phyloP scores from a whole-genome alignment of 257 asterid genomes.

The Scutellaria baicalensis region DNA sequence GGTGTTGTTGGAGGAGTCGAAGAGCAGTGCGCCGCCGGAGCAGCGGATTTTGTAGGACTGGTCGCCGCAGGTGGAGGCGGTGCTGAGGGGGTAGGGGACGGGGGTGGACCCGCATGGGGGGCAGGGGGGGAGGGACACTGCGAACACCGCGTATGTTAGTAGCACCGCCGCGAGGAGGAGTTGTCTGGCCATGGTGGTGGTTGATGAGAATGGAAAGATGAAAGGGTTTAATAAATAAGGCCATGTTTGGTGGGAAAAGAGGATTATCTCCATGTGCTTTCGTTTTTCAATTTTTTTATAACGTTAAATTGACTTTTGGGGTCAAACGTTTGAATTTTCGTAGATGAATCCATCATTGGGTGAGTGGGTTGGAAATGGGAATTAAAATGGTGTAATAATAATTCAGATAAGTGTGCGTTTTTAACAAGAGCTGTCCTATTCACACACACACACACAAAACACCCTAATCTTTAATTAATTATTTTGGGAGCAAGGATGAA shows the following conservation, averaged over 20 bases:
- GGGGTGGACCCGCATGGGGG: constrained; percentile 59
- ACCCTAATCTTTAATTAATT: too few relatives aligned
- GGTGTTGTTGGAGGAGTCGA: constrained; percentile 66
- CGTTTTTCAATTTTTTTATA: neutral
- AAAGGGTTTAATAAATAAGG: neutral
- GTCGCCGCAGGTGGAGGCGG: constrained; percentile 71
- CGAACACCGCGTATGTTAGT: constrained; percentile 21
- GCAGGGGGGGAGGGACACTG: constrained; percentile 45
- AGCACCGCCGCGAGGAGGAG: constrained; percentile 31
- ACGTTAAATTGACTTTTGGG: neutral
- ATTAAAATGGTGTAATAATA: neutral
- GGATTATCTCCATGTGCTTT: neutral
- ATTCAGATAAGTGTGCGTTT: neutral
- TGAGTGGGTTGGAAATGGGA: neutral
- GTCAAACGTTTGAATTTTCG: constrained; percentile 24
- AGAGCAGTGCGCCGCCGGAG: constrained; percentile 31
- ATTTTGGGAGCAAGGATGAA: too few relatives aligned
- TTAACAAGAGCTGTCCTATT: too few relatives aligned
- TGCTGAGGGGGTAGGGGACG: constrained; percentile 87
- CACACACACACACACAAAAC: too few relatives aligned
- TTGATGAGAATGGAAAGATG: neutral
- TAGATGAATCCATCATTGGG: neutral
- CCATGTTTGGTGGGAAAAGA: constrained; percentile 3
- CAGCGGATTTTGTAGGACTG: constrained; percentile 59
- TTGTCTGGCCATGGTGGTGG: constrained; percentile 12